Base-by-base conservation (phyloP, 345 rosid species). In the Citrus trifoliata region DNA sequence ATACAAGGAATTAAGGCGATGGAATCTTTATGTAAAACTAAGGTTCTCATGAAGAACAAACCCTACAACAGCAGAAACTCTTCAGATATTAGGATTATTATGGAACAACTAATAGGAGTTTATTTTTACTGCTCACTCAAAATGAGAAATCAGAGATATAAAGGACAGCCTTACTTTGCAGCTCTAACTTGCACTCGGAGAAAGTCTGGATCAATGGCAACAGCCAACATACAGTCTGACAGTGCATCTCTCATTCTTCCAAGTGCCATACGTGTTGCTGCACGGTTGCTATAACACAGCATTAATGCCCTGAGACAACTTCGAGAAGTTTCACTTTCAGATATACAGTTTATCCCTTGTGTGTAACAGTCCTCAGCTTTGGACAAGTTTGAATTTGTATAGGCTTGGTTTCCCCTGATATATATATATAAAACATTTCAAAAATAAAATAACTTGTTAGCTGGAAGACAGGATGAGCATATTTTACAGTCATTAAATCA, bases 221-320 rank as follows among this genome's bases (percentile, higher is more conserved):
- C 87, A 79, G 98, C 97, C 90, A 81, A 86, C 85, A 81, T 81
- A 82, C 99, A 97, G 83, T 97, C 99, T 80, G 73, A 78, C 40
- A 94, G 81, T 64, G 99, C 99, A 85, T 93, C 97, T 83, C 90
- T 90, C 91, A 97, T 85, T 87, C 92, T 92, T 78, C 98, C 98
- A 77, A 92, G 87, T 81, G 95, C 92, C 91, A 94, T 92, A 18
- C 82, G 88, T 25, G 95, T 90, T 65, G 98, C 98, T 63, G 99
- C 98, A 76, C 95, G 98, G 87, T 97, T 97, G 88, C 98, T 97
- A 77, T 90, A 89, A 81, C 99, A 97, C 85, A 97, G 80, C 98
- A 93, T 90, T 87, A 92, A 81, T 53, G 93, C 98, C 89, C 93
- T 89, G 68, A 90, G 93, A 81, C 92, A 91, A 85, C 93, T 90